Conservation (phyloP, 2,329 filamentous ascomycete species). For the Plectosphaerella sp. region DNA sequence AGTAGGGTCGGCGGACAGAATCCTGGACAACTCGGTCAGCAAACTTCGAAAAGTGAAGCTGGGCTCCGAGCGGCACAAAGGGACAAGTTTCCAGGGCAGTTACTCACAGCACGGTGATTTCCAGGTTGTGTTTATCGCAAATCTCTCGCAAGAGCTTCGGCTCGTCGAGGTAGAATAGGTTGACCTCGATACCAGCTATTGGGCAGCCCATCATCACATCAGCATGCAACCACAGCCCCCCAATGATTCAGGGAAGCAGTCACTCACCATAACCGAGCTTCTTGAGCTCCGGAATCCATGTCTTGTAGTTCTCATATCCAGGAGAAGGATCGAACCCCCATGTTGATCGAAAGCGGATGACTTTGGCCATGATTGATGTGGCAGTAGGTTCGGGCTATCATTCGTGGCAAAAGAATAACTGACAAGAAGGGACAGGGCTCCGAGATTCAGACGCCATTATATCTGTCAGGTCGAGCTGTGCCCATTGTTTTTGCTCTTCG, state of each 20-base stretch:
- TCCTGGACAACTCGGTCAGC: too few species aligned
- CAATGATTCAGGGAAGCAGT: not conserved
- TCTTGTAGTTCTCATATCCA: slow-evolving; percentile 7
- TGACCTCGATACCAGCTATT: slow-evolving; percentile 5
- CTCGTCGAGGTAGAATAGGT: not conserved
- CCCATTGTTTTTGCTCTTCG: too few species aligned
- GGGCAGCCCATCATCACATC: not conserved
- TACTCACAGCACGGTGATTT: too few species aligned
- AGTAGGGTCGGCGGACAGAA: slow-evolving; percentile 8
- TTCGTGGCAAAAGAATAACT: too few species aligned
- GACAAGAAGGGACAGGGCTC: too few species aligned
- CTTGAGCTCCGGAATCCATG: slow-evolving; percentile 9
- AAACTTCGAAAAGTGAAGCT: too few species aligned
- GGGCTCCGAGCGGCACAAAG: too few species aligned
- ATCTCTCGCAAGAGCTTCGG: not conserved
- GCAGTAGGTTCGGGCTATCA: too few species aligned
- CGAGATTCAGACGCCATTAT: too few species aligned
- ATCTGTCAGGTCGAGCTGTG: too few species aligned
- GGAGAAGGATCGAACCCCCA: slow-evolving; percentile 9
- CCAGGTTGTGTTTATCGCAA: slow-evolving; percentile 2
- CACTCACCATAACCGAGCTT: slow-evolving; percentile 9
- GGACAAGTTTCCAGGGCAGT: too few species aligned
- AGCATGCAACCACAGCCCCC: too few species aligned
- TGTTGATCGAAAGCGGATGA: slow-evolving; percentile 5
- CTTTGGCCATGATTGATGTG: slow-evolving; percentile 5